A percentile compares a stretch with the other conserved stretches of the same genome.
phyloP scores from a whole-genome alignment of 306 rosid species.

The Fagus crenata region DNA sequence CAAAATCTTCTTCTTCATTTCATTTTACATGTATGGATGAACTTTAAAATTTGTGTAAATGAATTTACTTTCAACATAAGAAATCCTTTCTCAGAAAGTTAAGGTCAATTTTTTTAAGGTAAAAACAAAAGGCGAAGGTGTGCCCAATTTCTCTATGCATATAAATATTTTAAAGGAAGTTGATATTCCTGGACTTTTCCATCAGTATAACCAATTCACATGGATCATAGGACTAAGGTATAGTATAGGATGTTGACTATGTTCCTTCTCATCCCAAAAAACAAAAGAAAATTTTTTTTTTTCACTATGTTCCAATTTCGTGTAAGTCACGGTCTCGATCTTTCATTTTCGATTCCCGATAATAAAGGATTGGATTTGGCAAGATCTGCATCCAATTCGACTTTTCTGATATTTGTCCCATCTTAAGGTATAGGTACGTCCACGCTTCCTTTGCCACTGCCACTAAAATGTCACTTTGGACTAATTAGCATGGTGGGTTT shows the following conservation, averaged over 20 bases:
- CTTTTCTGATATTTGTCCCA: not conserved
- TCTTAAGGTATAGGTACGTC: not conserved
- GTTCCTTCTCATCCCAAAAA: not conserved
- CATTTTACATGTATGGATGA: no score
- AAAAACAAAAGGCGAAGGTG: no score
- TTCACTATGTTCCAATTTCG: not conserved
- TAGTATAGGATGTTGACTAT: not conserved
- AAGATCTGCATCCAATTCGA: not conserved
- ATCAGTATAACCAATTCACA: not conserved
- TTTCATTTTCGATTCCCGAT: not conserved
- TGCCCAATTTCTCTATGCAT: no score
- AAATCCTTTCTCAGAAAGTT: no score
- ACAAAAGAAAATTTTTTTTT: no score
- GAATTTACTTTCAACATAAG: no score
- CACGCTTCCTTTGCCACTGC: not conserved
- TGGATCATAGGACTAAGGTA: not conserved
- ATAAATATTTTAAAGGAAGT: no score
- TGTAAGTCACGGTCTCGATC: conserved; percentile 13
- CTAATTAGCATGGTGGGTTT: no score
- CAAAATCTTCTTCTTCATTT: no score
- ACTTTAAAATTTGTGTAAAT: no score
- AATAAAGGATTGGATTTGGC: not conserved
- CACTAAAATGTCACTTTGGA: not conserved
- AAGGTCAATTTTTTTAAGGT: no score
- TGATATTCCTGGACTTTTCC: not conserved